Evolutionary conservation across 1,139 yeast genomes (phyloP).

Genomic region (Diutina rugosa): DNA sequence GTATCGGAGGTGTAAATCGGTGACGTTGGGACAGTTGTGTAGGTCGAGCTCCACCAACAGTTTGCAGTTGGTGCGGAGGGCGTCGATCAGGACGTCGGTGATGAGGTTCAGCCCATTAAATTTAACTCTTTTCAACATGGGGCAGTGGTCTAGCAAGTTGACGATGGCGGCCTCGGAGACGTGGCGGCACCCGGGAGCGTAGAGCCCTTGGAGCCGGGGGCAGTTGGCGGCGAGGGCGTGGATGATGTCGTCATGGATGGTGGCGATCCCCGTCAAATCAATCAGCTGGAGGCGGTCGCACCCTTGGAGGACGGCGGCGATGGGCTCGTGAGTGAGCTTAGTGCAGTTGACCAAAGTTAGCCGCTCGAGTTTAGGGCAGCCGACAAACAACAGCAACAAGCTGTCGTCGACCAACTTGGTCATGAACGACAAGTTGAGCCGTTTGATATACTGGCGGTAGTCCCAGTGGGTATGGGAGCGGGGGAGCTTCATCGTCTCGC

Average conservation of each 20-base stretch:
- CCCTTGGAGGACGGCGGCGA: conserved; percentile 46
- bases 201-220: conserved; percentile 72
- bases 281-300: conserved; percentile 72
- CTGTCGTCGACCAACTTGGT: conserved; percentile 57
- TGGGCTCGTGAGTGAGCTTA: conserved; percentile 46
- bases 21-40: conserved; percentile 67
- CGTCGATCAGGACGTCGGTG: conserved; percentile 53
- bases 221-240: conserved; percentile 61
- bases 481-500: conserved; percentile 37
- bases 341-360: conserved; percentile 76
- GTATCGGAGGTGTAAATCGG: conserved; percentile 47
- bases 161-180: conserved; percentile 59
- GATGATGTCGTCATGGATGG: conserved; percentile 55
- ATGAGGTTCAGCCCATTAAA: conserved; percentile 60
- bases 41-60: conserved; percentile 82
- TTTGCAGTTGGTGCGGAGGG: conserved; percentile 58
- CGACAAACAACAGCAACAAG: conserved; percentile 38
- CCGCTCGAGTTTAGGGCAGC: conserved; percentile 71
- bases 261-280: conserved; percentile 78
- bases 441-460: conserved; percentile 62
- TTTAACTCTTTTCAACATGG: conserved; percentile 70
- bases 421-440: conserved; percentile 71
- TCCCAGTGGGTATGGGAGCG: conserved; percentile 47
- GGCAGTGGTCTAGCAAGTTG: conserved; percentile 48
- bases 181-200: conserved; percentile 72